A percentile compares a stretch with the other conserved stretches of the same genome.
Conservation (phyloP, 176 grass and related monocot species). For the Avena sativa region DNA sequence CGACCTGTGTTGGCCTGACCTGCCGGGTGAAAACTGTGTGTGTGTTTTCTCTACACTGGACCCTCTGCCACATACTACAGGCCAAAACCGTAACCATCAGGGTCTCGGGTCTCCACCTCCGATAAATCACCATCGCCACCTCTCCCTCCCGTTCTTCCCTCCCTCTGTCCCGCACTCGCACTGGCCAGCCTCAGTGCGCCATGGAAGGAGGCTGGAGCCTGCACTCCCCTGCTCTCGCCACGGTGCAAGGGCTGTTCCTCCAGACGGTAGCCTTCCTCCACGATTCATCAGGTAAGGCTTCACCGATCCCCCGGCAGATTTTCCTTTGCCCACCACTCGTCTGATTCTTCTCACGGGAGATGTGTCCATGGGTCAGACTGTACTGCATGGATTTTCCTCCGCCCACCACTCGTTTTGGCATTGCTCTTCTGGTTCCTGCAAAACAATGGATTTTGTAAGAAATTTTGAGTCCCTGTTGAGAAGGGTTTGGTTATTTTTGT, state of each 20-base stretch:
- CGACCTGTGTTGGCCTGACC: background rate
- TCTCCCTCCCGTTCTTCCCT: background rate
- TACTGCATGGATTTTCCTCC: background rate
- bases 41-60: background rate
- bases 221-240: background rate
- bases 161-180: background rate
- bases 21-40: background rate
- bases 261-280: background rate
- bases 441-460: background rate
- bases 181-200: background rate
- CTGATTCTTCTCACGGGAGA: background rate
- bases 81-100: constrained; percentile 46
- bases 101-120: background rate
- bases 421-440: background rate
- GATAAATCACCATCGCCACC: constrained; percentile 11
- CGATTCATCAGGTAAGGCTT: background rate
- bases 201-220: constrained; percentile 14
- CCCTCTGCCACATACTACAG: background rate
- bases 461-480: background rate
- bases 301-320: background rate
- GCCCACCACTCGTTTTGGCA: background rate
- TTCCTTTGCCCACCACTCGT: no score
- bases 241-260: background rate
- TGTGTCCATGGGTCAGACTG: background rate
- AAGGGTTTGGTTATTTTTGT: background rate